A percentile compares a stretch with the other conserved stretches of the same genome.
Conservation (phyloP, 202 grass and related monocot genomes). For the Panicum hallii region DNA sequence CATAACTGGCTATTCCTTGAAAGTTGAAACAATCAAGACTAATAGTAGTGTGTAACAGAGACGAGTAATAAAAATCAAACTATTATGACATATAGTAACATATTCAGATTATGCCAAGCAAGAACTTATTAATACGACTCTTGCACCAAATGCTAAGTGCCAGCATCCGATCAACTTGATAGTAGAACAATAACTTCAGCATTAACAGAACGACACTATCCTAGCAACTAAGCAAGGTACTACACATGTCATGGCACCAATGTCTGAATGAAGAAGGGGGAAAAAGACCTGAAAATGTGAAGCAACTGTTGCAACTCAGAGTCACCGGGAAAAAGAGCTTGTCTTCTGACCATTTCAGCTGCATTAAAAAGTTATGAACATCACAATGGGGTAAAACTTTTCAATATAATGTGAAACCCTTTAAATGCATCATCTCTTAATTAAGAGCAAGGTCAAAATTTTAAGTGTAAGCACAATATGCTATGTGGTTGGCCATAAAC, state of each 20-base stretch:
- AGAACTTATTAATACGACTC: not conserved
- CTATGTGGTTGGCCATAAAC: not conserved
- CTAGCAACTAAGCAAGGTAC: not conserved
- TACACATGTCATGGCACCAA: not conserved
- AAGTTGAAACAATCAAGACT: not conserved
- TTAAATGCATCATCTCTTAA: not conserved
- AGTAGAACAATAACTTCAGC: not conserved
- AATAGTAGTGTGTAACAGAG: not conserved
- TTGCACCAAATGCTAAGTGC: too few species aligned
- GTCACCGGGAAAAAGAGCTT: slow-evolving; percentile 88
- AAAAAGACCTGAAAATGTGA: slow-evolving; percentile 87
- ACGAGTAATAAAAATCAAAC: not conserved
- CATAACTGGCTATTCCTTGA: not conserved
- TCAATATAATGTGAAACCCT: not conserved
- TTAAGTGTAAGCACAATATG: not conserved
- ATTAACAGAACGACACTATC: not conserved
- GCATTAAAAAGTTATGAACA: slow-evolving; percentile 40
- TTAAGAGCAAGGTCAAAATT: not conserved
- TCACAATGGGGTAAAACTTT: not conserved
- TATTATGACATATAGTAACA: not conserved
- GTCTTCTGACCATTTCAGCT: slow-evolving; percentile 94
- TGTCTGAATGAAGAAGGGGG: not conserved
- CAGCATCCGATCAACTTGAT: not conserved
- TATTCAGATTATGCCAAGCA: slow-evolving; percentile 34
- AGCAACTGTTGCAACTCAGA: slow-evolving; percentile 96